Evolutionary conservation across 2,329 filamentous ascomycete genomes (phyloP), one percentile per base, ranked within the genome.

Genomic region (Penicillium sp.): DNA sequence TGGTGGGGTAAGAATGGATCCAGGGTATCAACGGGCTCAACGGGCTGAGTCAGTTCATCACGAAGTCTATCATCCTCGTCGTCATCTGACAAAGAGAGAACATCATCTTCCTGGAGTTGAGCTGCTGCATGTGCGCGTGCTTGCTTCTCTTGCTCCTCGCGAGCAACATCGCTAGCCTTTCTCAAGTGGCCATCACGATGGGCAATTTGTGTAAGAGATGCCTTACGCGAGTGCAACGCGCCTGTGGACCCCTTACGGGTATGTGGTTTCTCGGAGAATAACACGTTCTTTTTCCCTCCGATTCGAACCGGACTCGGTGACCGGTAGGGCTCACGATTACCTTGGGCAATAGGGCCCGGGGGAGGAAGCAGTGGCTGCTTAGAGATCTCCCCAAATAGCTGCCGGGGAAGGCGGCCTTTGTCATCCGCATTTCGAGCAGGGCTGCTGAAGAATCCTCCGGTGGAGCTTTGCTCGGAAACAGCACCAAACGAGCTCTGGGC

Each of bases 1-100:
- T 80, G 78, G 56, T 80, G 78, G 17, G 78, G 75, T 19, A 81
- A 62, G 64, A 81, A 81, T n/a, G 78, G 75, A 60, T 80, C 79
- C 23, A 81, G 72, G 1, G 73, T 76, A 45, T 75, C 72, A 15
- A 73, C 75, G 3, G 78, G 76, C 36, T 75, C 71, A 27, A 80
- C 60, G 38, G 79, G 78, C 25, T 69, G 72, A 44, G 73, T 72
- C 49, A 81, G 71, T 44, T 81, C 77, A 38, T 73, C 72, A 43
- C 76, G 78, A 17, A 81, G 69, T 55, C 72, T 71, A 57, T 80
- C 78, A 59, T 80, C 79, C 59, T 81, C 79, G 47, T 79, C 76
- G 55, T 81, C 79, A 36, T 78, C 76, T 6, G 72, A 74, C 29
- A 78, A 69, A n/a, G 70, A 67, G 23, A 77, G 66, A 23, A 65